phyloP scores from a whole-genome alignment of 306 rosid species.

The Psophocarpus tetragonolobus region DNA sequence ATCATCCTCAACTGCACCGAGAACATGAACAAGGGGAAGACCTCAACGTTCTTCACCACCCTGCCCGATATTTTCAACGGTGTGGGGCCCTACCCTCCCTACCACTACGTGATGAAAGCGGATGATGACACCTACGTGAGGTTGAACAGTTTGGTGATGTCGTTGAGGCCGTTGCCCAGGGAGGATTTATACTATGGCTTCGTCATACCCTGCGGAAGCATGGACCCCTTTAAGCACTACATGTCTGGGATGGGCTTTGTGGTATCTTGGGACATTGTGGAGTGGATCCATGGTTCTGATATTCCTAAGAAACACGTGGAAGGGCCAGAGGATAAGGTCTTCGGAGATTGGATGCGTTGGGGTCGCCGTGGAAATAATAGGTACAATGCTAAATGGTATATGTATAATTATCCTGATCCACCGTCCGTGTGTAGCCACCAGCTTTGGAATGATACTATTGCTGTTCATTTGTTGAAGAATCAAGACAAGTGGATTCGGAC shows the following conservation, averaged over 20 bases:
- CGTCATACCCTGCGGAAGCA: slow-evolving; percentile 90
- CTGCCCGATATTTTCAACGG: slow-evolving; percentile 66
- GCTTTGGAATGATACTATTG: slow-evolving; percentile 75
- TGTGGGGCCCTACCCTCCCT: slow-evolving; percentile 57
- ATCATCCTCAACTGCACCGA: slow-evolving; percentile 86
- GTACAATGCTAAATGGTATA: slow-evolving; percentile 89
- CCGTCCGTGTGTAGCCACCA: slow-evolving; percentile 73
- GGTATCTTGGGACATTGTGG: slow-evolving; percentile 90
- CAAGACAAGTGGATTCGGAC: slow-evolving; percentile 81
- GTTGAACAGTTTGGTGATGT: slow-evolving; percentile 59
- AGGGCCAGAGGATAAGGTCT: slow-evolving; percentile 85
- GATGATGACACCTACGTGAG: slow-evolving; percentile 82
- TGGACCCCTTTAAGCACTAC: slow-evolving; percentile 85
- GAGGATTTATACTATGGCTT: slow-evolving; percentile 90
- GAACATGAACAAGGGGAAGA: slow-evolving; percentile 94
- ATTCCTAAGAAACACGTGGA: slow-evolving; percentile 70
- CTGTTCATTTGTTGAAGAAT: slow-evolving; percentile 94
- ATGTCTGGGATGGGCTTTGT: slow-evolving; percentile 98
- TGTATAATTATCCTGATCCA: slow-evolving; percentile 93
- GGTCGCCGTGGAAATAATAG: slow-evolving; percentile 66
- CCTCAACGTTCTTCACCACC: slow-evolving; percentile 74
- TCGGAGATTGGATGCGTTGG: slow-evolving; percentile 79
- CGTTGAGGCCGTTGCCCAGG: slow-evolving; percentile 62
- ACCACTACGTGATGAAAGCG: slow-evolving; percentile 85
- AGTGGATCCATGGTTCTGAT: slow-evolving; percentile 78